Conservation (phyloP, 495 filamentous ascomycete species). For the Neurospora tetrasperma region DNA sequence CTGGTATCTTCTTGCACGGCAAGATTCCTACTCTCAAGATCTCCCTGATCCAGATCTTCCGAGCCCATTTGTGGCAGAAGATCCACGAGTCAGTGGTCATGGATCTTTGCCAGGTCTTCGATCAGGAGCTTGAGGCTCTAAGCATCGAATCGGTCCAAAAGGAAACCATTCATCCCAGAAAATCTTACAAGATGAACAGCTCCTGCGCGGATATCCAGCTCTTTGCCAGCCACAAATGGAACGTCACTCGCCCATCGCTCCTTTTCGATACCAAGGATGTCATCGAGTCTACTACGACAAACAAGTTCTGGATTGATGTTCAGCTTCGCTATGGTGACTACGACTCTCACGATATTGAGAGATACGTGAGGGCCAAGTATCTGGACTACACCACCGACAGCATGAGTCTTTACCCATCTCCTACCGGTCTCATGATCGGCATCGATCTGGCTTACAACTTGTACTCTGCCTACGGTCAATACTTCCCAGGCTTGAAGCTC, state of each 20-base stretch:
- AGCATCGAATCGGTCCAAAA: conserved; percentile 99
- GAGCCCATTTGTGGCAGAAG: conserved; percentile 99
- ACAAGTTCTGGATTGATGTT: conserved; percentile 99
- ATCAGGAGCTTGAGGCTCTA: conserved; percentile 91
- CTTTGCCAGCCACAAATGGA: conserved; percentile 99
- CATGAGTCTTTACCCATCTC: conserved; percentile 98
- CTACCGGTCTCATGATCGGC: conserved; percentile 96
- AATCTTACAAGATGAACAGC: conserved; percentile 99
- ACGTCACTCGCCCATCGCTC: conserved; percentile 84
- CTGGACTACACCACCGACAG: conserved; percentile 98
- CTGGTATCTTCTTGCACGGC: conserved; percentile 98
- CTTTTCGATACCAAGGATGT: conserved; percentile 95
- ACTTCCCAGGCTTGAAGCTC: conserved; percentile 97
- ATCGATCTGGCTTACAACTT: conserved; percentile 98
- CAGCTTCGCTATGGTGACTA: conserved; percentile 98
- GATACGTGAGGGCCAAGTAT: conserved; percentile 97
- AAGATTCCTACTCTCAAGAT: conserved; percentile 99
- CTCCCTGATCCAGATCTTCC: conserved; percentile 98
- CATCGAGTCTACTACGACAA: conserved; percentile 89
- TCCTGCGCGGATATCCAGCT: conserved; percentile 97
- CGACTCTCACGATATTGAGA: conserved; percentile 97
- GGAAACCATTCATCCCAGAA: conserved; percentile 98
- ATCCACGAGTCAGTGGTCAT: conserved; percentile 99
- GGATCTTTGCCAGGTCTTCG: conserved; percentile 99
- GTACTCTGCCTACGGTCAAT: conserved; percentile 95